phyloP scores from a whole-genome alignment of 306 rosid genomes.

The Castanopsis chinensis region DNA sequence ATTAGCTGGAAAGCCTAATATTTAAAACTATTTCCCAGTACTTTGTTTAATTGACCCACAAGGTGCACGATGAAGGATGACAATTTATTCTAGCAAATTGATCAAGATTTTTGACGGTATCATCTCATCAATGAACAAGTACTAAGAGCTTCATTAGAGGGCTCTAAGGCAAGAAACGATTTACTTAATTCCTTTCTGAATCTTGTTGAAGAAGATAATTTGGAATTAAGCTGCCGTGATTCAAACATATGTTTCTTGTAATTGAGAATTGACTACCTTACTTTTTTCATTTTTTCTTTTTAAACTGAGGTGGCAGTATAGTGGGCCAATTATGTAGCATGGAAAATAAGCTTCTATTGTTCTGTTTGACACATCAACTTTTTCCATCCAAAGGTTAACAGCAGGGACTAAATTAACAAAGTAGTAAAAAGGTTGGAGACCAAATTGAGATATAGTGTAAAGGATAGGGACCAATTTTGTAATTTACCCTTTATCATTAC shows the following conservation, averaged over 20 bases:
- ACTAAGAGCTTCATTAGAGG: neutral
- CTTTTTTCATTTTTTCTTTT: no score
- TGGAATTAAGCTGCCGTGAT: neutral
- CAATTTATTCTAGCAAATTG: neutral
- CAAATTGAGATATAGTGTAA: no score
- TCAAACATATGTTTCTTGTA: neutral
- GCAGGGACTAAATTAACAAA: no score
- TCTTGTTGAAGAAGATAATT: neutral
- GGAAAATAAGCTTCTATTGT: no score
- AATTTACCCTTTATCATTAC: no score
- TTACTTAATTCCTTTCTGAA: constrained; percentile 9
- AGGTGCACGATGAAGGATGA: neutral
- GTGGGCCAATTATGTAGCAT: no score
- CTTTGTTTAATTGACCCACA: neutral
- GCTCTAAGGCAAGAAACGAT: neutral
- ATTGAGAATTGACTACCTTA: neutral
- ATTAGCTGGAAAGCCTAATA: neutral
- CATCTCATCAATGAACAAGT: constrained; percentile 4
- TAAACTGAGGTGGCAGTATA: no score
- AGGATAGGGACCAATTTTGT: no score
- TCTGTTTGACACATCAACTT: no score
- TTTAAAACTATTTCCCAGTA: neutral
- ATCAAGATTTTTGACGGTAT: neutral
- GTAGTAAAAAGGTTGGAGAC: no score
- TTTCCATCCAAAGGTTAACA: no score